A percentile compares a stretch with the other conserved stretches of the same genome.
These are phyloP conservation scores for Backusella macrospora DNA, from an alignment of 192 early-diverging fungal genomes.

Conservation along the genomic window DNA sequence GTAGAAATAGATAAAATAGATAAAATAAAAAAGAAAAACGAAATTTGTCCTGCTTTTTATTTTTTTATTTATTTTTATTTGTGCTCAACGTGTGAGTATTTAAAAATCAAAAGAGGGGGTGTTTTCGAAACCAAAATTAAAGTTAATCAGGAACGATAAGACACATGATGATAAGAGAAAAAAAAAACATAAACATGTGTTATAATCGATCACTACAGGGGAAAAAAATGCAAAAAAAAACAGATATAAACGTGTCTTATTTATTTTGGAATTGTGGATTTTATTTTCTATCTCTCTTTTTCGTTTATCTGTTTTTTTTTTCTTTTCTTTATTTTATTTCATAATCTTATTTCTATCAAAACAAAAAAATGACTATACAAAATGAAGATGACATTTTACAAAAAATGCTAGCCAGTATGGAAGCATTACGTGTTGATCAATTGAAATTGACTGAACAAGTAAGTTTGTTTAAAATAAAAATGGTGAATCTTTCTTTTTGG, in stretches of 20 bases:
- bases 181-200: too few species aligned
- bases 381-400: conserved; percentile 25
- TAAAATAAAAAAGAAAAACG: conserved; percentile 20
- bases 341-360: background rate
- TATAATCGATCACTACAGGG: background rate
- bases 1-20: conserved; percentile 19
- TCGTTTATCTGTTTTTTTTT: conserved; percentile 31
- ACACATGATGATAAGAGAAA: too few species aligned
- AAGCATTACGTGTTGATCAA: conserved; percentile 36
- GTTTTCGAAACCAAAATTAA: too few species aligned
- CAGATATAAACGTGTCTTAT: background rate
- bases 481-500: too few species aligned
- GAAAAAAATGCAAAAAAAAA: background rate
- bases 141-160: too few species aligned
- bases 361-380: conserved; percentile 22
- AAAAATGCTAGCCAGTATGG: conserved; percentile 30
- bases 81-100: too few species aligned
- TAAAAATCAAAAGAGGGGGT: too few species aligned
- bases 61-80: too few species aligned
- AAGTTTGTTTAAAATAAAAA: too few species aligned
- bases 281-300: conserved; percentile 14
- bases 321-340: conserved; percentile 23
- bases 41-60: background rate
- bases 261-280: background rate
- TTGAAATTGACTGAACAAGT: conserved; percentile 31